These are phyloP conservation scores for Thermothielavioides terrestris DNA, from an alignment of 495 filamentous ascomycete genomes.

Conservation along the genomic window DNA sequence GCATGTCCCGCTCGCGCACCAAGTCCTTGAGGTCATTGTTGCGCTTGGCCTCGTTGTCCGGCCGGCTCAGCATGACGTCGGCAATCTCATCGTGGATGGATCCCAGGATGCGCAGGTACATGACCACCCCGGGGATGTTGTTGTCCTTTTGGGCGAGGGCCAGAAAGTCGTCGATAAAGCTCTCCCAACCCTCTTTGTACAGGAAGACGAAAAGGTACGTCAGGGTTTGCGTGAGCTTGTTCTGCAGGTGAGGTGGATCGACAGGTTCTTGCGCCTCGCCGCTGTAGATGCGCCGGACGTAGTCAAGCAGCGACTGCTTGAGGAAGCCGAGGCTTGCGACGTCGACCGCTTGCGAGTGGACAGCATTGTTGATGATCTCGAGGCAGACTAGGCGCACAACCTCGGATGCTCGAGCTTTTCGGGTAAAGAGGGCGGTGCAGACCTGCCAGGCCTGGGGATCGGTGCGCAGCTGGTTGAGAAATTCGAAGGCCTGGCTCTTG, in stretches of 20 bases:
- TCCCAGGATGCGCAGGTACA: slow-evolving; percentile 80
- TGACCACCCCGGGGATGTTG: slow-evolving; percentile 55
- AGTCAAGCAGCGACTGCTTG: slow-evolving; percentile 67
- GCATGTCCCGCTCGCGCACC: slow-evolving; percentile 72
- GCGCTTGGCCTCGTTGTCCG: slow-evolving; percentile 62
- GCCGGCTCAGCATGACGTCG: slow-evolving; percentile 73
- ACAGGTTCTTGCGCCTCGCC: slow-evolving; percentile 41
- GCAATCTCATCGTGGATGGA: slow-evolving; percentile 97
- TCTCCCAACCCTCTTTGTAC: slow-evolving; percentile 77
- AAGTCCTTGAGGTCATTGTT: slow-evolving; percentile 84
- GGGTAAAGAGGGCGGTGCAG: slow-evolving; percentile 75
- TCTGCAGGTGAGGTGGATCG: slow-evolving; percentile 74
- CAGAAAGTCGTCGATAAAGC: slow-evolving; percentile 81
- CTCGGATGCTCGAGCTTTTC: slow-evolving; percentile 69
- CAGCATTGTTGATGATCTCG: slow-evolving; percentile 85
- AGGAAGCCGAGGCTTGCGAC: slow-evolving; percentile 57
- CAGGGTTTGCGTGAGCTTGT: slow-evolving; percentile 92
- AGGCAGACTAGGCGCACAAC: slow-evolving; percentile 79
- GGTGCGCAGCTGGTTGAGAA: slow-evolving; percentile 68
- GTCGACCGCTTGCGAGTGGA: slow-evolving; percentile 64
- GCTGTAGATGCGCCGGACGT: slow-evolving; percentile 64
- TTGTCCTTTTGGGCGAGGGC: slow-evolving; percentile 58
- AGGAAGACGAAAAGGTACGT: slow-evolving; percentile 82
- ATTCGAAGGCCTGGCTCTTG: slow-evolving; percentile 80
- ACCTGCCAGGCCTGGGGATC: slow-evolving; percentile 77